phyloP scores from a whole-genome alignment of 805 yeast species.

The Saccharomycopsis sp. region DNA sequence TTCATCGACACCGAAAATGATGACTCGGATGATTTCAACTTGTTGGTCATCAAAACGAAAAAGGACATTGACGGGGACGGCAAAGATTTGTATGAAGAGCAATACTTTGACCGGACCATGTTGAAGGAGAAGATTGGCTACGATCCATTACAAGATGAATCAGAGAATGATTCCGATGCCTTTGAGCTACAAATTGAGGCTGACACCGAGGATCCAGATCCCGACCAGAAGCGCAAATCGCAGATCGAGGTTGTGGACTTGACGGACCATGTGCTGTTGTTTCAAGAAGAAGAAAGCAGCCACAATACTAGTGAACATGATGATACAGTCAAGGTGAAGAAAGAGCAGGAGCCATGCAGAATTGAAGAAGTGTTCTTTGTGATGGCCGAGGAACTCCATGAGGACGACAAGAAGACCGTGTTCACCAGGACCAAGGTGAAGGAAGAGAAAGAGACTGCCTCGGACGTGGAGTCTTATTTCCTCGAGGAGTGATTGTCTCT shows the following conservation, averaged over 20 bases:
- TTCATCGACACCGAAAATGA: background rate
- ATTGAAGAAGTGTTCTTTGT: background rate
- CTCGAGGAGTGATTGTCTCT: background rate
- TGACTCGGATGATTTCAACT: background rate
- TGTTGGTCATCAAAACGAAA: background rate
- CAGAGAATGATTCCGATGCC: background rate
- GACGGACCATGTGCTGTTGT: too few relatives aligned
- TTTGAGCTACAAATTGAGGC: background rate
- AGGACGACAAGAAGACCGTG: background rate
- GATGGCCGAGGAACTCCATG: background rate
- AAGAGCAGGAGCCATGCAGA: background rate
- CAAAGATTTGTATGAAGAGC: background rate
- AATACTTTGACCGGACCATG: background rate
- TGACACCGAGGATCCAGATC: background rate
- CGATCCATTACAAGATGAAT: constrained; percentile 1
- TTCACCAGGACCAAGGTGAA: background rate
- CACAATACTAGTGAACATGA: background rate
- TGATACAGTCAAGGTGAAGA: background rate
- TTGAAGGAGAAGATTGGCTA: constrained; percentile 2
- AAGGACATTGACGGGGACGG: constrained; percentile 2
- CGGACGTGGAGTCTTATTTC: background rate
- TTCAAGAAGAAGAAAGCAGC: background rate
- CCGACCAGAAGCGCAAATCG: constrained; percentile 1
- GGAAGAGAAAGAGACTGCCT: background rate
- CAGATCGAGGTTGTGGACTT: background rate